Evolutionary conservation across 2,329 filamentous ascomycete species (phyloP).

Genomic region (Epichloe elymi): DNA sequence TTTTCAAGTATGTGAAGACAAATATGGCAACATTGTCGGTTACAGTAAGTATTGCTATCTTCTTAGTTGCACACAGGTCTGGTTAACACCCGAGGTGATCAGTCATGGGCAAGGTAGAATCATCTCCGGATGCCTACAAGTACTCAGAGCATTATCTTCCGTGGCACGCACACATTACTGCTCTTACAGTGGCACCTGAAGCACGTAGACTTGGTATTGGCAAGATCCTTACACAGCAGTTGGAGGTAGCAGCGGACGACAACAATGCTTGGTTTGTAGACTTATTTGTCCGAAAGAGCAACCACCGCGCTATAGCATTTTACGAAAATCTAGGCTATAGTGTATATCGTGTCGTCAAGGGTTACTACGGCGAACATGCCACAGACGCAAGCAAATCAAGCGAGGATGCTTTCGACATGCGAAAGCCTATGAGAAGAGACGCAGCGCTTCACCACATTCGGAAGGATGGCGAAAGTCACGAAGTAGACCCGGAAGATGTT

Average conservation of each 20-base stretch:
- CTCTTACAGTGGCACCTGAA: conserved; percentile 78
- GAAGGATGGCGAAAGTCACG: conserved; percentile 64
- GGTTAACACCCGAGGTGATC: conserved; percentile 23
- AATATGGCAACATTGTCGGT: conserved; percentile 76
- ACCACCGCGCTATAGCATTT: conserved; percentile 73
- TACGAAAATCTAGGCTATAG: conserved; percentile 89
- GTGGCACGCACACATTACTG: conserved; percentile 98
- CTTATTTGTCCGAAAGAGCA: conserved; percentile 81
- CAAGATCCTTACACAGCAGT: conserved; percentile 63
- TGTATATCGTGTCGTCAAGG: conserved; percentile 75
- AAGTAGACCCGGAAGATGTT: conserved; percentile 73
- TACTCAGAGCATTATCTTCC: conserved; percentile 85
- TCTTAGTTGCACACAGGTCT: neutral
- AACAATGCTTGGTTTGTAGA: conserved; percentile 91
- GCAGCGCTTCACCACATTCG: conserved; percentile 62
- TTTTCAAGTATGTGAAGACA: conserved; percentile 83
- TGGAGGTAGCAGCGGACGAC: conserved; percentile 72
- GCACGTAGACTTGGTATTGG: conserved; percentile 80
- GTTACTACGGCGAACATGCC: conserved; percentile 85
- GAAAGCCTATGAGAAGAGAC: conserved; percentile 79
- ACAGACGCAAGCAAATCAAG: conserved; percentile 46
- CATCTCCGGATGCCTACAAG: conserved; percentile 61
- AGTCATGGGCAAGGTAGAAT: conserved; percentile 97
- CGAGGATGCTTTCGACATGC: conserved; percentile 95
- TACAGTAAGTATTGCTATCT: conserved; percentile 54